Evolutionary conservation across 106 monocot species (phyloP).

Genomic region (Dendrobium nobile): DNA sequence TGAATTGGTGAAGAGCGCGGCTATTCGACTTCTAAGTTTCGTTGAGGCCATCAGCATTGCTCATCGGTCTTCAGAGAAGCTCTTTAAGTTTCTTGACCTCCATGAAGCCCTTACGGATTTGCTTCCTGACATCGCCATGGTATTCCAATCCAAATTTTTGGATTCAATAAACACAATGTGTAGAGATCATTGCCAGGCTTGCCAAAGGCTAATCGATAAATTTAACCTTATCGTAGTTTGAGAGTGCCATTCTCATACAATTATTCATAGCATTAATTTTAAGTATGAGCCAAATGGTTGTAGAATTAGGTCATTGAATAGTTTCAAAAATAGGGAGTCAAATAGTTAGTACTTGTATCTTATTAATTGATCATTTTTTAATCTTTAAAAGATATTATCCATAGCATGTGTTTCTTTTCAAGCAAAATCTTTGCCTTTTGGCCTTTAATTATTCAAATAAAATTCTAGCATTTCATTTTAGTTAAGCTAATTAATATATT

Average conservation of each 20-base stretch:
- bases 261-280: no score
- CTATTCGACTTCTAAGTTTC: slow-evolving; percentile 55
- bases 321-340: no score
- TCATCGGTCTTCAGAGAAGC: slow-evolving; percentile 61
- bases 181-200: slow-evolving; percentile 58
- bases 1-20: slow-evolving; percentile 45
- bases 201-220: slow-evolving; percentile 72
- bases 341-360: no score
- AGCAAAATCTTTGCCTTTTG: no score
- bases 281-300: no score
- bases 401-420: no score
- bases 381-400: no score
- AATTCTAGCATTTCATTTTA: no score
- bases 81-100: slow-evolving; percentile 68
- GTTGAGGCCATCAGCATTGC: slow-evolving; percentile 69
- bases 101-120: slow-evolving; percentile 56
- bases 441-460: no score
- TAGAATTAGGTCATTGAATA: no score
- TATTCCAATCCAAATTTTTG: slow-evolving; percentile 30
- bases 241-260: slow-evolving; percentile 79
- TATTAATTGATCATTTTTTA: no score
- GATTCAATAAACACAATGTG: slow-evolving; percentile 47
- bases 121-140: slow-evolving; percentile 37
- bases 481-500: no score
- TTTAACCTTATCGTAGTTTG: slow-evolving; percentile 88